Percentiles rank a stretch among this genome's conserved stretches.
Evolutionary conservation across 768 basidiomycete species (phyloP).

Genomic region (Flagelloscypha sp.): DNA sequence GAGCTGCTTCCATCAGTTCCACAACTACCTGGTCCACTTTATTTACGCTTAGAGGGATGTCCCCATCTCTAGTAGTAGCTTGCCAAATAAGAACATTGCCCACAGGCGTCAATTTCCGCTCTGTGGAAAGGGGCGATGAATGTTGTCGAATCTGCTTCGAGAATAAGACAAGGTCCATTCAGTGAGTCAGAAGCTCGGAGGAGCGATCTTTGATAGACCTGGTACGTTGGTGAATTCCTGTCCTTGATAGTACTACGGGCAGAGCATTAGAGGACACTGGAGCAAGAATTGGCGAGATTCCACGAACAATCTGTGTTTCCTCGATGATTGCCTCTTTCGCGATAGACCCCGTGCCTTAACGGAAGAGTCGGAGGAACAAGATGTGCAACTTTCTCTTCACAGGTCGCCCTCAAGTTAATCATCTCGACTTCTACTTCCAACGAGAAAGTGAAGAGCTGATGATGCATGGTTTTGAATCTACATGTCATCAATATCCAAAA

Average conservation of each 20-base stretch:
- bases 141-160: constrained; percentile 19
- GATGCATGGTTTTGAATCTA: constrained; percentile 17
- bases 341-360: no score
- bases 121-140: constrained; percentile 18
- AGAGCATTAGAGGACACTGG: constrained; percentile 8
- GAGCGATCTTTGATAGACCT: constrained; percentile 17
- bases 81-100: constrained; percentile 22
- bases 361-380: no score
- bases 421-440: constrained; percentile 19
- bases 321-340: no score
- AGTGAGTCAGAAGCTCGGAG: constrained; percentile 16
- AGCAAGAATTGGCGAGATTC: constrained; percentile 7
- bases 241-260: constrained; percentile 13
- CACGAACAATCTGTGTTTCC: no score
- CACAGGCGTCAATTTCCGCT: constrained; percentile 19
- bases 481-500: background rate
- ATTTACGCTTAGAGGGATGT: background rate
- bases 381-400: constrained; percentile 12
- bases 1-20: constrained; percentile 16
- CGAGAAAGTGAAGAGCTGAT: constrained; percentile 18
- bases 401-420: constrained; percentile 16
- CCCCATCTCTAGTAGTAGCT: constrained; percentile 1
- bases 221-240: constrained; percentile 14
- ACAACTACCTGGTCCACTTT: constrained; percentile 12
- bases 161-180: constrained; percentile 19